Base-by-base conservation (phyloP, 345 rosid species). In the Linum trigynum region DNA sequence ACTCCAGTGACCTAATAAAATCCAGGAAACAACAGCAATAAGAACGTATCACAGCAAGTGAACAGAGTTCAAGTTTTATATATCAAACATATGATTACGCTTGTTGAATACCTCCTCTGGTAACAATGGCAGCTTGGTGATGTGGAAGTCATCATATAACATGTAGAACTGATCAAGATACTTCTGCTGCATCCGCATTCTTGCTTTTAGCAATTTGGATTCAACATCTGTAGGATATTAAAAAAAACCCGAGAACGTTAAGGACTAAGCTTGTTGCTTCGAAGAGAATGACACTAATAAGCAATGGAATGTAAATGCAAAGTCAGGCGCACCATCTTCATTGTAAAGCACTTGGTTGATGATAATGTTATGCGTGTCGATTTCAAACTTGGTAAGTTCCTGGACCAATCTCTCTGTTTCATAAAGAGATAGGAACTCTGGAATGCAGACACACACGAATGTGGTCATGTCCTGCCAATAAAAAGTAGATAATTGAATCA, bases 381-480 rank as follows among this genome's bases (percentile, higher is more conserved):
- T 95, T 84, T 95, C 99, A 59, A 95, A 91, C 77, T 91, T 95
- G 69, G 99, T 79, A 70, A 95, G 98, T 79, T 95, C 99, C 82
- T 95, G 98, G 65, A 95, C 98, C 70, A 95, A 73, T 77, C 99
- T 89, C 77, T 95, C 98, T 17, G 96, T 95, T 85, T 95, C 99
- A 59, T 91, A 91, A 32, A 91, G 95, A 71, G 98, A 95, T 63
- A 95, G 88, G 80, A 95, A 95, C 83, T 95, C 99, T 3, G 98
- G 99, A 65, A 95, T 91, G 87, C 99, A 95, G 63, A 95, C 96
- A 61, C 99, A 95, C 66, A 91, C 77, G 55, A 95, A 95, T 9
- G 97, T 95, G 59, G 99, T 95, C 87, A 95, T 65, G 75, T 95
- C 97, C 99, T 95, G 84, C 68, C 62, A 75, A 71, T 48, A 53